A percentile compares a stretch with the other conserved stretches of the same genome.
Conservation (phyloP, 768 basidiomycete species). For the Dentipellis fragilis region DNA sequence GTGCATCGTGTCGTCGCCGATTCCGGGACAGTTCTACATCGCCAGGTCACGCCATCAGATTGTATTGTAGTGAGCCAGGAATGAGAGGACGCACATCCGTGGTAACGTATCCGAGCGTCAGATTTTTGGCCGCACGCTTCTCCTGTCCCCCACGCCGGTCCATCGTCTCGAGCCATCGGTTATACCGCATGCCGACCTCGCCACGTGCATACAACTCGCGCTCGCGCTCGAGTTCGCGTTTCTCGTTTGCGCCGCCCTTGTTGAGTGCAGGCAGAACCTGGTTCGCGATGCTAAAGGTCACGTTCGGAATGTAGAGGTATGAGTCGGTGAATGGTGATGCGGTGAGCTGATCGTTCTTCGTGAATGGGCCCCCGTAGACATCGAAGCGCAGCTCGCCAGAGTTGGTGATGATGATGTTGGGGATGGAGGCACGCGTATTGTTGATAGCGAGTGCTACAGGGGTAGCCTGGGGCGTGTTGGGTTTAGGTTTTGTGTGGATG, state of each 20-base stretch:
- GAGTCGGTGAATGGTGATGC: conserved; percentile 58
- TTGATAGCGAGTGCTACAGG: conserved; percentile 50
- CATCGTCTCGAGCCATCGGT: conserved; percentile 53
- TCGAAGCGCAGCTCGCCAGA: conserved; percentile 59
- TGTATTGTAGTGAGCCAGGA: not conserved
- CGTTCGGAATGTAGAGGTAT: conserved; percentile 52
- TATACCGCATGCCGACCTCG: conserved; percentile 39
- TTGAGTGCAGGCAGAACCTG: conserved; percentile 47
- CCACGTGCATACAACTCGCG: conserved; percentile 35
- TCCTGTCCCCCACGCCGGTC: conserved; percentile 26
- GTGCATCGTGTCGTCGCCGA: conserved; percentile 68
- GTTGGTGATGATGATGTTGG: conserved; percentile 57
- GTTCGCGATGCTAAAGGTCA: conserved; percentile 40
- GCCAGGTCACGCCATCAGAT: not conserved
- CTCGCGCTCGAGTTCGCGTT: conserved; percentile 27
- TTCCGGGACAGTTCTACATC: conserved; percentile 54
- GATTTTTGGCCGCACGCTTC: conserved; percentile 32
- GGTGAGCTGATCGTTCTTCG: conserved; percentile 73
- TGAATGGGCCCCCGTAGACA: conserved; percentile 60
- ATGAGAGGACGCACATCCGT: conserved; percentile 37
- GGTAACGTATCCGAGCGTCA: conserved; percentile 72
- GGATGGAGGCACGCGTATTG: conserved; percentile 49
- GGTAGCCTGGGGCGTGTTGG: conserved; percentile 32
- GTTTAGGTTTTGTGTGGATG: not conserved
- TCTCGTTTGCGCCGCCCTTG: conserved; percentile 27